These are phyloP conservation scores for Biscogniauxia sp. DNA, from an alignment of 2,329 filamentous ascomycete genomes.

Conservation along the genomic window DNA sequence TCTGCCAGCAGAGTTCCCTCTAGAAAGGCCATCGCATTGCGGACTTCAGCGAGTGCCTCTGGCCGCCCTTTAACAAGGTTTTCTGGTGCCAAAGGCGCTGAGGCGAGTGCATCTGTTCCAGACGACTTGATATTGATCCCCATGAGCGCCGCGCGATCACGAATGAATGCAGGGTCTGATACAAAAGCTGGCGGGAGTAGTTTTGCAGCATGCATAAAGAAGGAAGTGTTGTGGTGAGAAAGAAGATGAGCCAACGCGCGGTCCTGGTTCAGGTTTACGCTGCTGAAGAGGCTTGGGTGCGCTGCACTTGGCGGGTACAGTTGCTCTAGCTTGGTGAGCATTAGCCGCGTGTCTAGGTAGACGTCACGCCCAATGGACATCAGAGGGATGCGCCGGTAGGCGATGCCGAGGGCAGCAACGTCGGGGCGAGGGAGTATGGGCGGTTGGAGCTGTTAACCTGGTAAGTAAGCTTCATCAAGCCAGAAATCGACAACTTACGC, in stretches of 20 bases:
- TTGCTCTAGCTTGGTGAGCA: conserved; percentile 61
- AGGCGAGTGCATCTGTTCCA: conserved; percentile 4
- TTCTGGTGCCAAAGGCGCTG: conserved; percentile 25
- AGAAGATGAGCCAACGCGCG: conserved; percentile 54
- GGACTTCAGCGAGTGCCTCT: conserved; percentile 56
- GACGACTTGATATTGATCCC: conserved; percentile 16
- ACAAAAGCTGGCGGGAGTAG: conserved; percentile 58
- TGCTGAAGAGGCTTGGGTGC: conserved; percentile 30
- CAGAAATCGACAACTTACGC: conserved; percentile 47
- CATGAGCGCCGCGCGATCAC: conserved; percentile 50
- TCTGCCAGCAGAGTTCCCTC: conserved; percentile 64
- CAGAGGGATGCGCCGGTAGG: conserved; percentile 68
- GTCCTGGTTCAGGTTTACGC: conserved; percentile 30
- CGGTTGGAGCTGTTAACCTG: conserved; percentile 58
- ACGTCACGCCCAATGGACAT: conserved; percentile 64
- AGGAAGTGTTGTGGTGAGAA: conserved; percentile 41
- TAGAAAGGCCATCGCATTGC: conserved; percentile 53
- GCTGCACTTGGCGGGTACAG: conserved; percentile 45
- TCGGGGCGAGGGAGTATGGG: conserved; percentile 65
- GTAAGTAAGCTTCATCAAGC: neutral
- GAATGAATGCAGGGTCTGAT: conserved; percentile 55
- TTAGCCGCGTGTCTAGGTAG: conserved; percentile 69
- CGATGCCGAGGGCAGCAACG: conserved; percentile 57
- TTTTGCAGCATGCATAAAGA: conserved; percentile 53
- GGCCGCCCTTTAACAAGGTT: conserved; percentile 36